phyloP scores from a whole-genome alignment of 1,284 basidiomycete species.

The Coniferiporia sulphurascens region DNA sequence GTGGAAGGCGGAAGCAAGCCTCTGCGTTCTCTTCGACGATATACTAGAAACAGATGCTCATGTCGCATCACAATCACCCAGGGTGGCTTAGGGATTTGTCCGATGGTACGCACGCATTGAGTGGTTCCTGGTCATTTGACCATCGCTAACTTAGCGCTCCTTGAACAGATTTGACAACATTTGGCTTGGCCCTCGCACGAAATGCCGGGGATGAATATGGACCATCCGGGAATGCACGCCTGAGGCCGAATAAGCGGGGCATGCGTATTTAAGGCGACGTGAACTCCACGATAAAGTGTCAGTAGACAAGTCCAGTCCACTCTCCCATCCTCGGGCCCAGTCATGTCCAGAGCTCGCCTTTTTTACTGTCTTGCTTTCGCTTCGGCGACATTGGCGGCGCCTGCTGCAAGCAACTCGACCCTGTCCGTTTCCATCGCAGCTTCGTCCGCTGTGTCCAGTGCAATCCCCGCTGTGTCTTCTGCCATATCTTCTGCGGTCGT shows the following conservation, averaged over 20 bases:
- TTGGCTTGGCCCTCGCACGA: not conserved
- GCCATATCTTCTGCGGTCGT: not conserved
- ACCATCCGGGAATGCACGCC: not conserved
- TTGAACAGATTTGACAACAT: not conserved
- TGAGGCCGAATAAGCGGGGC: not conserved
- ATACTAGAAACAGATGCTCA: not conserved
- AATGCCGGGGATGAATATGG: not conserved
- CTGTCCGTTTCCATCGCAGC: not conserved
- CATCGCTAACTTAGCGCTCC: not conserved
- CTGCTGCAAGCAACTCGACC: slow-evolving; percentile 6
- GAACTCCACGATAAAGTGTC: not conserved
- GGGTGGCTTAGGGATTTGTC: not conserved
- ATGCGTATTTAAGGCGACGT: not conserved
- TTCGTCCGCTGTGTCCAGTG: not conserved
- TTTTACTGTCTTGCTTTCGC: slow-evolving; percentile 6
- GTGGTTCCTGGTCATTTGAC: not conserved
- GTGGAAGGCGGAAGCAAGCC: not conserved
- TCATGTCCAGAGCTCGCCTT: slow-evolving; percentile 3
- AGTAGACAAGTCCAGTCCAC: not conserved
- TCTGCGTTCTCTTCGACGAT: not conserved
- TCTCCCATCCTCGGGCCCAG: not conserved
- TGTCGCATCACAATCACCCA: not conserved
- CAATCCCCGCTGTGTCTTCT: not conserved
- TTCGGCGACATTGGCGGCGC: slow-evolving; percentile 5
- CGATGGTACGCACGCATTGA: not conserved